Percentiles rank a stretch among this genome's conserved stretches.
Evolutionary conservation across 768 basidiomycete species (phyloP).

Genomic region (Tephrocybe sp.): DNA sequence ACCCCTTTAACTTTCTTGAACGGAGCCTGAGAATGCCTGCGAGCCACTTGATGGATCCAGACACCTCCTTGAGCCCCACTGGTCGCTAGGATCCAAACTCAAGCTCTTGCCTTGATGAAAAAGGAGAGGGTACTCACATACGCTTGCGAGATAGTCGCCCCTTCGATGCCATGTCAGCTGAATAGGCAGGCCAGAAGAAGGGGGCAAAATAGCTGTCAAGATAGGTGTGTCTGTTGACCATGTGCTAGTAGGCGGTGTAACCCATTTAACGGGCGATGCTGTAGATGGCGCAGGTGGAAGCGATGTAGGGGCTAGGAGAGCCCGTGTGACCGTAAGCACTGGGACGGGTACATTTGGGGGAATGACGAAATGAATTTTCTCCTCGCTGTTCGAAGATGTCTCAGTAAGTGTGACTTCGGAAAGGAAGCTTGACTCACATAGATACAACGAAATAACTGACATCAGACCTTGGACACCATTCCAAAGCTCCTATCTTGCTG

Average conservation of each 20-base stretch:
- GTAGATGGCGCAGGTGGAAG: slow-evolving; percentile 54
- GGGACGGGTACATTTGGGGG: slow-evolving; percentile 73
- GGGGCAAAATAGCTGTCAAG: slow-evolving; percentile 59
- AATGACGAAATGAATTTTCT: slow-evolving; percentile 72
- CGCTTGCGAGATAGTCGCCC: slow-evolving; percentile 94
- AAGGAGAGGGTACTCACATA: slow-evolving; percentile 60
- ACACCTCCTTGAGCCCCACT: slow-evolving; percentile 76
- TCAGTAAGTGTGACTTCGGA: slow-evolving; percentile 4
- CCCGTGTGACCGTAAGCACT: slow-evolving; percentile 56
- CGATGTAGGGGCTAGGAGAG: slow-evolving; percentile 59
- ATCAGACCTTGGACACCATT: slow-evolving; percentile 92
- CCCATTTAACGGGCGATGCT: slow-evolving; percentile 73
- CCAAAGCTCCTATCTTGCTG: slow-evolving; percentile 75
- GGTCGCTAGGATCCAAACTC: slow-evolving; percentile 40
- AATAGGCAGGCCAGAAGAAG: slow-evolving; percentile 66
- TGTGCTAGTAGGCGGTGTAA: slow-evolving; percentile 40
- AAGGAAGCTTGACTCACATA: slow-evolving; percentile 52
- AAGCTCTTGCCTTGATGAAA: slow-evolving; percentile 8
- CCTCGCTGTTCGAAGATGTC: slow-evolving; percentile 55
- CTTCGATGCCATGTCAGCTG: slow-evolving; percentile 91
- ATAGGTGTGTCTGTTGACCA: slow-evolving; percentile 55
- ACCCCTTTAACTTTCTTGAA: slow-evolving; percentile 93
- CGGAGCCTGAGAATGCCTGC: slow-evolving; percentile 94
- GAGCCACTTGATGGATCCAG: slow-evolving; percentile 94
- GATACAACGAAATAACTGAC: slow-evolving; percentile 76